These are phyloP conservation scores for Fragaria iinumae DNA, from an alignment of 306 rosid genomes.

Conservation along the genomic window DNA sequence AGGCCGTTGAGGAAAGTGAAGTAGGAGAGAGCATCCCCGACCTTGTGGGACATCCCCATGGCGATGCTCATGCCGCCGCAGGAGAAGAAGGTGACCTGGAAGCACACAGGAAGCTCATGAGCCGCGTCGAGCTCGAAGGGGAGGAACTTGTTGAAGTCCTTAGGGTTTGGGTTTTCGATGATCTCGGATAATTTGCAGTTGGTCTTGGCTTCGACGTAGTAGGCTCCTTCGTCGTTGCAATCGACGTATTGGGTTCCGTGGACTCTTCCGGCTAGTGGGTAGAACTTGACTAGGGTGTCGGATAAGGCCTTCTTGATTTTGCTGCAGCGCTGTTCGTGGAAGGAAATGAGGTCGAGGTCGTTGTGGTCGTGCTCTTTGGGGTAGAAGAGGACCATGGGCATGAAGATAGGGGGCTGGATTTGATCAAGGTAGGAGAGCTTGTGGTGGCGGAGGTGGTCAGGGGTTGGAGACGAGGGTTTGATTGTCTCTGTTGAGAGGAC, in stretches of 20 bases:
- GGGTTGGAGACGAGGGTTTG: conserved; percentile 43
- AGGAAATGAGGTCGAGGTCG: not conserved
- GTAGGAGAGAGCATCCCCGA: conserved; percentile 12
- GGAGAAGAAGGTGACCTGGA: conserved; percentile 6
- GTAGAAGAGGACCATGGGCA: conserved; percentile 37
- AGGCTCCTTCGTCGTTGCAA: conserved; percentile 28
- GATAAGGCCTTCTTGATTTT: conserved; percentile 29
- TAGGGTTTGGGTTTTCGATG: conserved; percentile 17
- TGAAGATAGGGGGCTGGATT: conserved; percentile 28
- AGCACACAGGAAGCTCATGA: conserved; percentile 14
- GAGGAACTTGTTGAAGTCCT: conserved; percentile 20
- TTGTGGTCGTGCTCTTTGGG: not conserved
- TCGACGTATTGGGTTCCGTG: conserved; percentile 10
- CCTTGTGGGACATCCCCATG: conserved; percentile 16
- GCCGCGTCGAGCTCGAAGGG: conserved; percentile 10
- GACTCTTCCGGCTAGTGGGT: conserved; percentile 29
- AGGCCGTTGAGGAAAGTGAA: conserved; percentile 11
- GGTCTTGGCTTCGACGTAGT: conserved; percentile 22
- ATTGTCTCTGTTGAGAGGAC: conserved; percentile 25
- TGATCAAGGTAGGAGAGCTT: conserved; percentile 48
- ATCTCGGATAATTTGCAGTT: not conserved
- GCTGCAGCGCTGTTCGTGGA: not conserved
- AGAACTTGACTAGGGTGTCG: conserved; percentile 21
- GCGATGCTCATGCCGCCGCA: conserved; percentile 17
- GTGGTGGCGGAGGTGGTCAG: conserved; percentile 25